These are phyloP conservation scores for Penicillium paxilli DNA, from an alignment of 495 filamentous ascomycete genomes.

Conservation along the genomic window DNA sequence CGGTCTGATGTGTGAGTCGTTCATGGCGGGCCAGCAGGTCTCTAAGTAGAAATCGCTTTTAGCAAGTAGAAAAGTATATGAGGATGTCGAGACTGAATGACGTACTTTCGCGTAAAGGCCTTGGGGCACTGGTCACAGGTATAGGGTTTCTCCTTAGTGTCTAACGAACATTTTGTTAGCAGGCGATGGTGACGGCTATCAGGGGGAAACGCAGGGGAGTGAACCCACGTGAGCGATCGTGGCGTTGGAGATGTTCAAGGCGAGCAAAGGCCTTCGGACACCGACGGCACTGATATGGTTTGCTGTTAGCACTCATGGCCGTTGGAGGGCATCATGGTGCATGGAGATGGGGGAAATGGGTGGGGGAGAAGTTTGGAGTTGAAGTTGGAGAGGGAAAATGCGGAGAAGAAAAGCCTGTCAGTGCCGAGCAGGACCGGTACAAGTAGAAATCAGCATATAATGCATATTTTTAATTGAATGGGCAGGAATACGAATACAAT, in stretches of 20 bases:
- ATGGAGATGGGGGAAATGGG: background rate
- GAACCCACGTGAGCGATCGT: slow-evolving; percentile 43
- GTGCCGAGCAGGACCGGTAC: too few relatives aligned
- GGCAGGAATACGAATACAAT: too few relatives aligned
- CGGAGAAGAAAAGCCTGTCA: too few relatives aligned
- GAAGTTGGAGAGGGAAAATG: background rate
- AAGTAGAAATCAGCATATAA: too few relatives aligned
- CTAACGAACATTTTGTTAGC: slow-evolving; percentile 20
- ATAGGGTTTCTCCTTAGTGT: slow-evolving; percentile 47
- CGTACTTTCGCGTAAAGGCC: slow-evolving; percentile 44
- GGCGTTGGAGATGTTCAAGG: slow-evolving; percentile 44
- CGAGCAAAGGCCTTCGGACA: slow-evolving; percentile 40
- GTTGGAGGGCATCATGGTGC: slow-evolving; percentile 13
- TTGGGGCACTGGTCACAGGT: slow-evolving; percentile 37
- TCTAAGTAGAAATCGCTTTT: slow-evolving; percentile 15
- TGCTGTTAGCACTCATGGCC: slow-evolving; percentile 23
- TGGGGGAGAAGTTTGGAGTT: background rate
- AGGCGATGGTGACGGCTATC: background rate
- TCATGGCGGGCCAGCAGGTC: slow-evolving; percentile 40
- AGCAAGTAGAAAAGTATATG: background rate
- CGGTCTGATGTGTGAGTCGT: slow-evolving; percentile 31
- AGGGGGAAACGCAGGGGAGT: background rate
- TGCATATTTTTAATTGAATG: too few relatives aligned
- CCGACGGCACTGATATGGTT: slow-evolving; percentile 38
- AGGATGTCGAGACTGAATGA: background rate